Evolutionary conservation across 2,329 filamentous ascomycete species (phyloP).

Genomic region (Aspergillus texensis): DNA sequence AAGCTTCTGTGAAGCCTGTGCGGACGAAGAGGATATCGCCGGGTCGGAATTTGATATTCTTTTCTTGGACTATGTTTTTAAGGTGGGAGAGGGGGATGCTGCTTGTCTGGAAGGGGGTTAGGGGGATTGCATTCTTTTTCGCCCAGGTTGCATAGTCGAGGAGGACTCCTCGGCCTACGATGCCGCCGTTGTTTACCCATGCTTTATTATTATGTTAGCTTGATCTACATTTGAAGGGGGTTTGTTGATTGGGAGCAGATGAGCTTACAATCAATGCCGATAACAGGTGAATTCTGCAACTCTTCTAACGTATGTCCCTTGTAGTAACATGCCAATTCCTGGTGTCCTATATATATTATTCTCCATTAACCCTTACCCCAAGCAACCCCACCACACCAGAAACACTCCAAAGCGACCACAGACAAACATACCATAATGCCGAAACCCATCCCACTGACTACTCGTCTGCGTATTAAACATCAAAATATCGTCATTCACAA

Average conservation of each 20-base stretch:
- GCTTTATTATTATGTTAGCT: constrained; percentile 21
- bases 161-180: constrained; percentile 53
- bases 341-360: constrained; percentile 37
- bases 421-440: constrained; percentile 35
- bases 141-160: constrained; percentile 52
- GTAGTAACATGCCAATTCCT: constrained; percentile 45
- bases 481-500: constrained; percentile 64
- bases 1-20: constrained; percentile 54
- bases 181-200: constrained; percentile 42
- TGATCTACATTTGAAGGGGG: not conserved
- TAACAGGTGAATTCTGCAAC: constrained; percentile 37
- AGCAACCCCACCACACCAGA: not conserved
- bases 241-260: not conserved
- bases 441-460: constrained; percentile 54
- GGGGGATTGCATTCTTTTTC: constrained; percentile 35
- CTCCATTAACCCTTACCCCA: not conserved
- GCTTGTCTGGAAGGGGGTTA: constrained; percentile 45
- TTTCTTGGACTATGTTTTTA: constrained; percentile 46
- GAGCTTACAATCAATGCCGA: constrained; percentile 44
- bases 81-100: constrained; percentile 50
- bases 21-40: constrained; percentile 63
- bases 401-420: constrained; percentile 9
- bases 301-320: constrained; percentile 45
- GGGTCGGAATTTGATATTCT: constrained; percentile 42
- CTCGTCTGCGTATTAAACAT: constrained; percentile 61